phyloP scores from a whole-genome alignment of 768 basidiomycete species.

The Rhizopogon salebrosus region DNA sequence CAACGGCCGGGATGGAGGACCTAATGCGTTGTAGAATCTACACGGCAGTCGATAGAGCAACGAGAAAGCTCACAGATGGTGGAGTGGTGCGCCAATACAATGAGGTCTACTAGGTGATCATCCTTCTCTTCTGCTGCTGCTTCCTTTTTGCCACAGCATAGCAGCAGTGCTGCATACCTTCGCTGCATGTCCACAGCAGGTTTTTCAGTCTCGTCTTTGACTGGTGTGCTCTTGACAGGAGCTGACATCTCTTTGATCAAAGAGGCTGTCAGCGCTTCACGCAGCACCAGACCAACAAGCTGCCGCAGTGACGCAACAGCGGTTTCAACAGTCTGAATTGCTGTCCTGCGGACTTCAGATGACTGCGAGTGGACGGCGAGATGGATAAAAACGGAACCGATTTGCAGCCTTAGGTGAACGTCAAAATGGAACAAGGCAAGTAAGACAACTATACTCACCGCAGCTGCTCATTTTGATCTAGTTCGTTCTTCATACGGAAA shows the following conservation, averaged over 20 bases:
- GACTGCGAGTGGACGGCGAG: constrained; percentile 57
- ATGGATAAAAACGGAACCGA: constrained; percentile 66
- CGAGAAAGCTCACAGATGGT: constrained; percentile 43
- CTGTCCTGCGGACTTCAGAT: constrained; percentile 47
- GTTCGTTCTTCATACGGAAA: constrained; percentile 41
- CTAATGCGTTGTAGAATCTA: constrained; percentile 6
- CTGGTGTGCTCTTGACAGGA: constrained; percentile 16
- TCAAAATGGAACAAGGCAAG: not conserved
- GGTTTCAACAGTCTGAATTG: constrained; percentile 37
- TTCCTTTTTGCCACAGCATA: constrained; percentile 34
- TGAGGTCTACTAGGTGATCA: constrained; percentile 42
- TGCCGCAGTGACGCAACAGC: constrained; percentile 38
- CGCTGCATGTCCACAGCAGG: constrained; percentile 44
- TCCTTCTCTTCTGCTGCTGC: constrained; percentile 38
- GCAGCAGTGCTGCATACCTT: constrained; percentile 48
- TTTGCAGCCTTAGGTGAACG: constrained; percentile 38
- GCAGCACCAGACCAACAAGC: constrained; percentile 46
- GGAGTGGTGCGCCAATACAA: constrained; percentile 74
- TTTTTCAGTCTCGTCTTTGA: constrained; percentile 34
- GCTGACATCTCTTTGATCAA: constrained; percentile 34
- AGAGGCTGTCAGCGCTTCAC: constrained; percentile 51
- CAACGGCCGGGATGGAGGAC: constrained; percentile 11
- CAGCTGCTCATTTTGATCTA: constrained; percentile 48
- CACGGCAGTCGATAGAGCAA: not conserved
- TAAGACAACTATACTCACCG: constrained; percentile 32